Base-by-base conservation (phyloP, 169 alveolate species). In the Plasmodium vivax region DNA sequence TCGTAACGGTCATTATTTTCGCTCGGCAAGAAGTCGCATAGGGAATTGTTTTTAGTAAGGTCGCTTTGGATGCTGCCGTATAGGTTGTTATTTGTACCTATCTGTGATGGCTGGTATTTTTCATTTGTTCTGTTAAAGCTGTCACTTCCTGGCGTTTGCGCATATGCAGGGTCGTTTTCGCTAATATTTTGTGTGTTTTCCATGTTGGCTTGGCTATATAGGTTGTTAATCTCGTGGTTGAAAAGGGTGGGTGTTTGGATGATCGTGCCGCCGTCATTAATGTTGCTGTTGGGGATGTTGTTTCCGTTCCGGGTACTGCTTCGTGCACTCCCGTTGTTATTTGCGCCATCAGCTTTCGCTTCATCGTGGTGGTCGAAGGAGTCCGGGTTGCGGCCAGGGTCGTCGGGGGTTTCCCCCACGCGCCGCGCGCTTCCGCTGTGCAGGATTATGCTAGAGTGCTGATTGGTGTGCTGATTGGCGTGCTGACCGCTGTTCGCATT, bases 81-180 rank as follows among this genome's bases (percentile, higher is more conserved):
- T 10, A 58, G 45, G 51, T 30, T 82, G 79, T 84, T 43, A 72
- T n/a, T 43, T 71, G 84, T 71, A 36, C 72, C 92, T 41, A 72
- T 27, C 30, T 41, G 51, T 19, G 51, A 71, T 84, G 47, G 14
- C 34, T 27, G 72, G 43, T 14, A 72, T 27, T 38, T 71, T 54
- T 84, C 72, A 56, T 41, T 84, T 38, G 72, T 84, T 72, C 72
- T 84, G 56, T 71, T 43, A 14, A 68, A 23, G 75, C 36, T 71
- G 71, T 72, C 75, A 72, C 34, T 84, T 43, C 47, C 19, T 41
- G 77, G 14, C 30, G 51, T 41, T 43, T 72, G 56, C 0, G 36
- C 71, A 30, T 84, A 45, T 10, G 34, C 54, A 23, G 27, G 43
- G 34, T 38, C 27, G 8, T 84, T 72, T 68, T 43, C 92, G 38